Base-by-base conservation (phyloP, 2,329 filamentous ascomycete species). In the Didymella pinodella region DNA sequence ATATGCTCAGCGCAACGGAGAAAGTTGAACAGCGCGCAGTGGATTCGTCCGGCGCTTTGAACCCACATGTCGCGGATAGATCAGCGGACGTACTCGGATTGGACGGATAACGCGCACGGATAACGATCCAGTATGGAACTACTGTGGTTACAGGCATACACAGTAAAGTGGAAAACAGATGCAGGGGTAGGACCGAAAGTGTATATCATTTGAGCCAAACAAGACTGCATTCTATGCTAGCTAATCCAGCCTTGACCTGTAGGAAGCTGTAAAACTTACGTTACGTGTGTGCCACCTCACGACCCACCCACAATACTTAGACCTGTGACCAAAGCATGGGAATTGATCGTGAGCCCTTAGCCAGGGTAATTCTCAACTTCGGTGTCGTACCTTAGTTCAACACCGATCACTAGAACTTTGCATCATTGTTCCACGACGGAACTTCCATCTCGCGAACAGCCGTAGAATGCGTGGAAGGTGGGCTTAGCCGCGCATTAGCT, bases 401-500 rank as follows among this genome's bases (percentile, higher is more conserved):
- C n/a, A 7, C 54, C 38, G 49, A 45, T 49, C 7, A 26, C 7
- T 16, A 3, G 2, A 14, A 16, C 40, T 8, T 34, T 20, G 10
- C 22, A 34, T 48, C 44, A 18, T 48, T n/a, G 18, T 44, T 53
- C 25, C 44, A 18, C 38, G 22, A 22, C 3, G 22, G 22, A 22
- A 22, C 22, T 44, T 53, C 25, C 44, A 18, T 38, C 48, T 29
- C 28, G 29, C 25, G 28, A 46, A 45, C 22, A 51, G 56, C 47
- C 40, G 41, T 60, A 32, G 45, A 34, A 34, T 34, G 32, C 12
- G 32, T 34, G 32, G 32, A 54, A 54, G 55, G 29, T 38, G 44
- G 38, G 55, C 50, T 57, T 45, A 62, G 61, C 32, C 52, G 62
- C 60, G 57, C 62, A 49, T 65, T 65, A 62, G 64, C 51, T 47